Percentiles rank a stretch among this genome's conserved stretches.
These are phyloP conservation scores for Paecilomyces dactylethromorphus DNA, from an alignment of 2,329 filamentous ascomycete genomes.

Conservation along the genomic window DNA sequence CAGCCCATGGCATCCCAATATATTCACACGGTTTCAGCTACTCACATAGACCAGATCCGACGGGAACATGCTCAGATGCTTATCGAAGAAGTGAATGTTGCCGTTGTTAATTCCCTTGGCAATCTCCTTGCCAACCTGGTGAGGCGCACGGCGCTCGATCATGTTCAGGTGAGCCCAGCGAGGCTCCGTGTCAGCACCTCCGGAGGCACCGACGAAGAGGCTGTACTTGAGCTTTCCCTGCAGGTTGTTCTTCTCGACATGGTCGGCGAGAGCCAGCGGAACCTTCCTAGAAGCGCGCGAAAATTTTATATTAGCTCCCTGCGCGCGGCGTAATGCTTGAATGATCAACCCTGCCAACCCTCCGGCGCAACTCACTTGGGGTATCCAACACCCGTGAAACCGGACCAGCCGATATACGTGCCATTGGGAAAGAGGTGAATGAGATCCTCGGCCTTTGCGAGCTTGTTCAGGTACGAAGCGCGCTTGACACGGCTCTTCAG, in stretches of 20 bases:
- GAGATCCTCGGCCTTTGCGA: constrained; percentile 72
- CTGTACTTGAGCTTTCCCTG: constrained; percentile 81
- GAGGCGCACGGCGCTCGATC: constrained; percentile 78
- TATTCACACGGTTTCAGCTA: constrained; percentile 1
- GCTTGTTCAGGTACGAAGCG: constrained; percentile 72
- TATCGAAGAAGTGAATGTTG: constrained; percentile 87
- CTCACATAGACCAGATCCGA: constrained; percentile 72
- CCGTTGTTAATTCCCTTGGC: constrained; percentile 86
- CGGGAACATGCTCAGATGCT: constrained; percentile 90
- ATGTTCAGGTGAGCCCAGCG: constrained; percentile 84
- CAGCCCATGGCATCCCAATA: not conserved
- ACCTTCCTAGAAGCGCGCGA: constrained; percentile 56
- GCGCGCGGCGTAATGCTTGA: constrained; percentile 2
- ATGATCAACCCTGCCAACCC: too few species aligned
- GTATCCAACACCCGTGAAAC: constrained; percentile 85
- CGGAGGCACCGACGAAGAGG: constrained; percentile 84
- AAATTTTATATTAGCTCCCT: not conserved
- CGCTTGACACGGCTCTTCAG: constrained; percentile 69
- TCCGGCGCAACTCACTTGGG: constrained; percentile 63
- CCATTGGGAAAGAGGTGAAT: constrained; percentile 76
- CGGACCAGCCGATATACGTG: constrained; percentile 84
- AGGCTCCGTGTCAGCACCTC: constrained; percentile 84
- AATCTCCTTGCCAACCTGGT: constrained; percentile 87
- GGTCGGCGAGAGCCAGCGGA: constrained; percentile 75
- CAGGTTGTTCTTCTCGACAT: constrained; percentile 79